Evolutionary conservation across 179 eudicot genomes (phyloP), one percentile per base, ranked within the genome.

Genomic region (Heliamphora pulchella): DNA sequence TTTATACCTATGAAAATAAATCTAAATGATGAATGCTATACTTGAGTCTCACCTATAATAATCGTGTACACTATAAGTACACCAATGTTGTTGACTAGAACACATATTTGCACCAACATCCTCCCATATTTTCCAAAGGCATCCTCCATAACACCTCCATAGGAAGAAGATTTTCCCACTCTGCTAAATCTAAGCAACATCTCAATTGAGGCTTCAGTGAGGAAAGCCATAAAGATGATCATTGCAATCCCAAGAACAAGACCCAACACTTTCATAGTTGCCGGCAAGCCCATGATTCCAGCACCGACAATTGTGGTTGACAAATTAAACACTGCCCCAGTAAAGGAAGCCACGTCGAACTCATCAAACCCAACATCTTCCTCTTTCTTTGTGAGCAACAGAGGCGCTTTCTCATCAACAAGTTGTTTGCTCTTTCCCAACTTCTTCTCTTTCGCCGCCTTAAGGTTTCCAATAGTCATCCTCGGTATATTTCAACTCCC

Each of bases 211-310:
- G 91, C 86, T 73, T 91, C 86, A 4, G 94, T 82, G 54, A 91
- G 75, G 81, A 91, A 86, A 41, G 94, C 94, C 88, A 90, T 89
- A 51, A 88, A 73, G 9, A 91, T 51, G 31, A 89, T 88, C 78
- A 86, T 67, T 10, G 82, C 83, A 81, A 89, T 86, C 57, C 94
- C 94, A 53, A 82, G 87, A 82, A 82, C 65, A 61, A 91, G 89
- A 6, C 94, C 94, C 81, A 91, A 78, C 41, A 80, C 89, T 81
- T 89, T 91, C 89, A 91, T 88, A 9, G 90, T 85, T 0, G 92
- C 94, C 8, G 94, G 94, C 79, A 91, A 85, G 53, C 91, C 88
- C 94, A 91, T 91, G 74, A 91, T 91, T 72, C 94, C 94, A 46
- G 94, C 92, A 72, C 94, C 94, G 59, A 91, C 87, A 50, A 91